Base-by-base conservation (phyloP, 495 filamentous ascomycete species). In the Aspergillus affinis region DNA sequence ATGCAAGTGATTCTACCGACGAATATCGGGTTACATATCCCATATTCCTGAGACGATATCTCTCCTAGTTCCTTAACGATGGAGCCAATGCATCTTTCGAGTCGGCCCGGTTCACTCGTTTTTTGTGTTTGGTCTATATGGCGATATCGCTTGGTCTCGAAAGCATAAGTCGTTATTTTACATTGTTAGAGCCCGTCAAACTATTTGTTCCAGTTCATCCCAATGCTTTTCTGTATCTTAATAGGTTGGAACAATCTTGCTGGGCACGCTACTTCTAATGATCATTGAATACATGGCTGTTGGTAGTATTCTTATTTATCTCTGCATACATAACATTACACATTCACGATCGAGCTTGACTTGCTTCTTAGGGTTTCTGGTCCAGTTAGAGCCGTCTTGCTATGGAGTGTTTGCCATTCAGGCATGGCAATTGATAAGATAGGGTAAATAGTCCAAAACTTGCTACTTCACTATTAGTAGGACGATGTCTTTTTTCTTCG, bases 1-100 rank as follows among this genome's bases (percentile, higher is more conserved):
- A 63, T 0, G 48, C 50, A 45, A 68, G 62, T 27, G 68, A 63
- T 30, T 64, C 63, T 13, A 62, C 54, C 12, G 64, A 67, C 21
- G 65, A 68, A 49, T 66, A 61, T 51, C 26, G 63, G 10, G 15
- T 50, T 50, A 62, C 59, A 19, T 66, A 68, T 50, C 55, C 60
- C 27, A 45, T 59, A 44, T 51, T 62, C 19, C 55, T 59, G 46
- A 51, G 66, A 27, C 58, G 60, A n/a, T 66, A 69, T 55, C 65
- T 61, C 23, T 58, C 58, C 12, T 68, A 52, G 62, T 2, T 2
- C 15, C 36, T 10, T 41, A 15, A 41, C 12, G 3, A 17, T 15
- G 36, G 36, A 41, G 36, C 36, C 15, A 41, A 1, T 59, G 15
- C 21, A 26, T 44, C 27, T 45, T 51, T 30, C n/a, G 27, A 47